phyloP scores from a whole-genome alignment of 75 land plant genomes.

The Chamaecyparis obtusa region DNA sequence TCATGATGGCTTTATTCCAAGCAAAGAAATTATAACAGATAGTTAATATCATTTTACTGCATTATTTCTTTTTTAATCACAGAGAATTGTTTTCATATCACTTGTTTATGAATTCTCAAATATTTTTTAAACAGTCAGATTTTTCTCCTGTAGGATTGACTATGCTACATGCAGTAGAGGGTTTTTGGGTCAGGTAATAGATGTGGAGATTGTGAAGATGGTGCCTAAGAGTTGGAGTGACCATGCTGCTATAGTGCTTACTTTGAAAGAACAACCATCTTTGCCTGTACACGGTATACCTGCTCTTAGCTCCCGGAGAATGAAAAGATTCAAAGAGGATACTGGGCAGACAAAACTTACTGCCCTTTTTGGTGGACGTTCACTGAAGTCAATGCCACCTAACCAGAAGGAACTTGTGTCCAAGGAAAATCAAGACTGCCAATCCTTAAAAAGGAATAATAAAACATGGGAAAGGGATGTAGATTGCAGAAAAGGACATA shows the following conservation, averaged over 20 bases:
- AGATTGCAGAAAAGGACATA: not conserved
- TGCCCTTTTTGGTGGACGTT: slow-evolving; percentile 18
- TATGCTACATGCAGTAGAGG: slow-evolving; percentile 38
- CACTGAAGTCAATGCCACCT: not conserved
- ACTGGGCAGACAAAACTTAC: slow-evolving; percentile 33
- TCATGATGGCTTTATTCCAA: not conserved
- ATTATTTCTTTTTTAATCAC: not conserved
- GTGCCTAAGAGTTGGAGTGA: slow-evolving; percentile 44
- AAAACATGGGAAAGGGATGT: not conserved
- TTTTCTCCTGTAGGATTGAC: slow-evolving; percentile 27
- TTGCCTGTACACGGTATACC: slow-evolving; percentile 29
- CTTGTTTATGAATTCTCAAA: not conserved
- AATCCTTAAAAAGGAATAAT: not conserved
- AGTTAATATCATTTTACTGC: not conserved
- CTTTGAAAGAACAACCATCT: slow-evolving; percentile 25
- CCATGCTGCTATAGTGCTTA: slow-evolving; percentile 36
- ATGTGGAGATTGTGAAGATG: slow-evolving; percentile 32
- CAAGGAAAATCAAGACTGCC: not conserved
- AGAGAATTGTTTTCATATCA: not conserved
- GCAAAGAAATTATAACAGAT: not conserved
- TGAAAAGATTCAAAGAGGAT: slow-evolving; percentile 31
- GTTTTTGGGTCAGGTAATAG: slow-evolving; percentile 25
- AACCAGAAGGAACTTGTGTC: not conserved
- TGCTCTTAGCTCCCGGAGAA: slow-evolving; percentile 34
- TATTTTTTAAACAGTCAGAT: not conserved